A percentile compares a stretch with the other conserved stretches of the same genome.
These are phyloP conservation scores for Potentilla sterilis DNA, from an alignment of 306 rosid species.

Conservation along the genomic window DNA sequence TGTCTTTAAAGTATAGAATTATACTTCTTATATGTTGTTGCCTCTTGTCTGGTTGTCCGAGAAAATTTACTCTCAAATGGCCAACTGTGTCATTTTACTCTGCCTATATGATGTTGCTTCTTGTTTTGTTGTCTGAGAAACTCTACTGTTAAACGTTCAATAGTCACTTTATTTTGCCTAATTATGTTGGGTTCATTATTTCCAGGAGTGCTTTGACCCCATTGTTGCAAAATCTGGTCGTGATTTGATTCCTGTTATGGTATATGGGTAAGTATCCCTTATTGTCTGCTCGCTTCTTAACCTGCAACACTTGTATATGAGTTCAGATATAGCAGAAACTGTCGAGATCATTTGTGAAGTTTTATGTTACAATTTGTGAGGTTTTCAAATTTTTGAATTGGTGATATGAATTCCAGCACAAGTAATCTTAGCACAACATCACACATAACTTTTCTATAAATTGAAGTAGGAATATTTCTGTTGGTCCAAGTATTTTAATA, in stretches of 20 bases:
- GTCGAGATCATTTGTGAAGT: neutral
- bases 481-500: neutral
- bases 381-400: neutral
- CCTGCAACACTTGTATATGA: neutral
- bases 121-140: neutral
- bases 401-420: neutral
- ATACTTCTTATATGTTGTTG: neutral
- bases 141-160: neutral
- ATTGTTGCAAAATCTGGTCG: constrained; percentile 95
- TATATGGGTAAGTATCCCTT: constrained; percentile 70
- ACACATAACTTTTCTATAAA: too few species aligned
- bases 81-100: too few species aligned
- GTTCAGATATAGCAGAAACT: neutral
- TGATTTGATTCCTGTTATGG: constrained; percentile 98
- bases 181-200: constrained; percentile 22
- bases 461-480: too few species aligned
- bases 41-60: too few species aligned
- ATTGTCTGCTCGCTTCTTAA: neutral
- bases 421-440: neutral
- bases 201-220: constrained; percentile 98
- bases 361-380: neutral
- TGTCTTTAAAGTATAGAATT: too few species aligned
- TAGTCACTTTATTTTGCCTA: constrained; percentile 14
- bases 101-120: too few species aligned
- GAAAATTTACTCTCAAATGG: too few species aligned